Percentiles rank a stretch among this genome's conserved stretches.
phyloP scores from a whole-genome alignment of 2,329 filamentous ascomycete genomes.

The Penicillium concentricum region DNA sequence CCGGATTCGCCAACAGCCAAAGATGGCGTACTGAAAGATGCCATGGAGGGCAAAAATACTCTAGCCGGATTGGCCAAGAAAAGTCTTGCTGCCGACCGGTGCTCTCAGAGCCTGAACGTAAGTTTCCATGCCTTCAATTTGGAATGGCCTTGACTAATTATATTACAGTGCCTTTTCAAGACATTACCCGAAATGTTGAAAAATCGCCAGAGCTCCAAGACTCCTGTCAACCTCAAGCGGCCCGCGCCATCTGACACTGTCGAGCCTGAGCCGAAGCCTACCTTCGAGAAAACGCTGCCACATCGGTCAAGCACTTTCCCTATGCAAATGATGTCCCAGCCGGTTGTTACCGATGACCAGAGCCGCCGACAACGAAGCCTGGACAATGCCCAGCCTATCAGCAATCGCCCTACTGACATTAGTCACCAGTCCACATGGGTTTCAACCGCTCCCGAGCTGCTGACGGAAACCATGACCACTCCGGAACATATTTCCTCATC shows the following conservation, averaged over 20 bases:
- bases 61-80: slow-evolving; percentile 75
- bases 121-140: slow-evolving; percentile 30
- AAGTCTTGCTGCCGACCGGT: slow-evolving; percentile 85
- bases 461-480: slow-evolving; percentile 32
- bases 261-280: slow-evolving; percentile 17
- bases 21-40: slow-evolving; percentile 77
- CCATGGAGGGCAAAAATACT: slow-evolving; percentile 78
- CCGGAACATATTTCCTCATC: slow-evolving; percentile 26
- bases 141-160: slow-evolving; percentile 2
- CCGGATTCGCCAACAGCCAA: slow-evolving; percentile 60
- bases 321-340: slow-evolving; percentile 29
- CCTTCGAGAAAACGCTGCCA: slow-evolving; percentile 24
- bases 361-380: slow-evolving; percentile 30
- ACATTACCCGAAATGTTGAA: slow-evolving; percentile 73
- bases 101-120: slow-evolving; percentile 74
- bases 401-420: slow-evolving; percentile 20
- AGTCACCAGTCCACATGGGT: slow-evolving; percentile 27
- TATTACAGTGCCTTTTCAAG: slow-evolving; percentile 71
- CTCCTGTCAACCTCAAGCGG: slow-evolving; percentile 51
- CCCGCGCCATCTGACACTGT: slow-evolving; percentile 34
- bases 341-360: slow-evolving; percentile 21
- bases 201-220: slow-evolving; percentile 49
- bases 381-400: slow-evolving; percentile 28
- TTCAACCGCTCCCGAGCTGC: slow-evolving; percentile 27
- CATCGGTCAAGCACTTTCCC: slow-evolving; percentile 45